Percentiles rank a stretch among this genome's conserved stretches.
phyloP scores from a whole-genome alignment of 129 eudicot genomes.

The Mikania micrantha region DNA sequence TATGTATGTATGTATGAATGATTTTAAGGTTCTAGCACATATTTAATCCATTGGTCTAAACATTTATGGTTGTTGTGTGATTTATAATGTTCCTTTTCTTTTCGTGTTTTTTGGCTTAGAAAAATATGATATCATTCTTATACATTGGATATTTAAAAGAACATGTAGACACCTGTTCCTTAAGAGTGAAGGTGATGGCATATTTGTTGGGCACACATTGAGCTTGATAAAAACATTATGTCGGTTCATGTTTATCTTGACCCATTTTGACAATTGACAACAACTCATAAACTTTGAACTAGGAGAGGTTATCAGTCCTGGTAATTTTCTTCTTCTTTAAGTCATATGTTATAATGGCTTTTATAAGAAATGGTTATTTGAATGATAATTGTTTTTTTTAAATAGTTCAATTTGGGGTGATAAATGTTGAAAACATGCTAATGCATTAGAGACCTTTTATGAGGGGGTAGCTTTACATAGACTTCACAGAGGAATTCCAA shows the following conservation, averaged over 20 bases:
- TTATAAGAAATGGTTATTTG: background rate
- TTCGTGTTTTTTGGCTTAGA: no score
- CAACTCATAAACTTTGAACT: constrained; percentile 54
- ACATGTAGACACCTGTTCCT: no score
- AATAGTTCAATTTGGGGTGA: constrained; percentile 52
- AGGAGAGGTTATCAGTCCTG: constrained; percentile 49
- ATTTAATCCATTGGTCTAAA: no score
- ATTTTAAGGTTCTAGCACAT: no score
- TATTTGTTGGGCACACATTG: constrained; percentile 52
- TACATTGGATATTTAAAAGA: no score
- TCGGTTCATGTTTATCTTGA: constrained; percentile 55
- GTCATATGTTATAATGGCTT: background rate
- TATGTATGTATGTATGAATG: no score
- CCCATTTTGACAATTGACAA: constrained; percentile 42
- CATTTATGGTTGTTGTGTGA: no score
- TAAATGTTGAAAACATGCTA: constrained; percentile 51
- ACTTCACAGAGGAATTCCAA: constrained; percentile 40
- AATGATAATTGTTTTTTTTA: background rate
- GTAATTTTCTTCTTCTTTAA: constrained; percentile 15
- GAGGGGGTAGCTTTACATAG: constrained; percentile 42
- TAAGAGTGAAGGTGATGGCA: constrained; percentile 66
- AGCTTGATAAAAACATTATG: constrained; percentile 60
- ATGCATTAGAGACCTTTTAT: constrained; percentile 40
- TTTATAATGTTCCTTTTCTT: no score
- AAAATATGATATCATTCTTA: no score